Base-by-base conservation (phyloP, 257 asterid genomes). In the Phtheirospermum japonicum region DNA sequence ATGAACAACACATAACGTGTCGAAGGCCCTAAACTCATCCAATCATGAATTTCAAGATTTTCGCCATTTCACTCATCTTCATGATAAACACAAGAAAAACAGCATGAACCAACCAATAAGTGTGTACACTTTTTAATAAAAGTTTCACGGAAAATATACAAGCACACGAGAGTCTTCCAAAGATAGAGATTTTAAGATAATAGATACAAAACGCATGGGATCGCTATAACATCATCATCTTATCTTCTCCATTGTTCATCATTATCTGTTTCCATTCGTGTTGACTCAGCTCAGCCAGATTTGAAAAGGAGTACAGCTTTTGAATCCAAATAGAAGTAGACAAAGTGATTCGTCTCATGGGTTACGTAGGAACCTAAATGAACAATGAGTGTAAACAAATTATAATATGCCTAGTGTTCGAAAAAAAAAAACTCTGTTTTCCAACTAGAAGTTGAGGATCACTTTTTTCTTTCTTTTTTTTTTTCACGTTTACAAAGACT, bases 341-440 rank as follows among this genome's bases (percentile, higher is more conserved):
- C 96, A 63, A 92, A 92, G 86, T 92, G 97, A 68, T 92, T 92
- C 19, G 99, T 92, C 85, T 92, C 99, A 12, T 92, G 99, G 67
- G 99, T 92, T 60, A 92, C 99, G 68, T 92, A 92, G 14, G 99
- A 92, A 66, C 99, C 99, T 92, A 60, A 53, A 65, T 40, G 52
- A 56, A 60, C 3, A 57, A 42, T 2, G 37, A 37, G 37, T 4
- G 30, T 61, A 57, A 60, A 60, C 65, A 43, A 61, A 63, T 73
- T 23, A 74, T 11, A 60, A 52, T 6, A 4, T 30, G 48, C 53
- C 43, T 2, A 39, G 28, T 42, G 6, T 42, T 16, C 33, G 7
- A 45, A 7, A 8, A 34, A 18, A 1, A 60, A 16, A 28, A 55
- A 13, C 4, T 5, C 6, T 2, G 51, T 49, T 28, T 11, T 12